phyloP scores from a whole-genome alignment of 2,329 filamentous ascomycete species.

The Clonostachys rosea region DNA sequence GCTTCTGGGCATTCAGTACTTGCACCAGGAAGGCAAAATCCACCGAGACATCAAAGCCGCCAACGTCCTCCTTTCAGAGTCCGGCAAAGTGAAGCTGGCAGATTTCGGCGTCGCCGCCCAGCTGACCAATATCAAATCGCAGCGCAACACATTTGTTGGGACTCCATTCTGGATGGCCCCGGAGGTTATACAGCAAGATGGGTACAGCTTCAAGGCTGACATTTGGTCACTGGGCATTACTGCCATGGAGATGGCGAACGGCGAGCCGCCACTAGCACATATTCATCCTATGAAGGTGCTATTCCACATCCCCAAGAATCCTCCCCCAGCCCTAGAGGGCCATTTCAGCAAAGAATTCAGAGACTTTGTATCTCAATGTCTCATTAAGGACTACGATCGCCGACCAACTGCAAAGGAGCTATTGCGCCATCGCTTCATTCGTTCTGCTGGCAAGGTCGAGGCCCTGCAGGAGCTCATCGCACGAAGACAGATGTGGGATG shows the following conservation, averaged over 20 bases:
- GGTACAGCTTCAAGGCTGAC: slow-evolving; percentile 82
- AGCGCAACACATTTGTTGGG: slow-evolving; percentile 94
- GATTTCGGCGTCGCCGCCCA: slow-evolving; percentile 98
- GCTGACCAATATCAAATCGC: slow-evolving; percentile 94
- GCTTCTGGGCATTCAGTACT: slow-evolving; percentile 83
- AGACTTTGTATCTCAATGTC: slow-evolving; percentile 85
- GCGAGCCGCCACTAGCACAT: slow-evolving; percentile 81
- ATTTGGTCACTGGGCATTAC: slow-evolving; percentile 93
- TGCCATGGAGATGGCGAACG: slow-evolving; percentile 82
- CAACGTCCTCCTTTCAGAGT: slow-evolving; percentile 87
- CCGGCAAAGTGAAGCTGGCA: slow-evolving; percentile 88
- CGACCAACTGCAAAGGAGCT: slow-evolving; percentile 83
- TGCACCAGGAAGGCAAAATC: slow-evolving; percentile 91
- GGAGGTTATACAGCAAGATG: slow-evolving; percentile 85
- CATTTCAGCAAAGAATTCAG: slow-evolving; percentile 87
- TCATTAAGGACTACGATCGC: slow-evolving; percentile 86
- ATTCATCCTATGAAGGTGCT: slow-evolving; percentile 93
- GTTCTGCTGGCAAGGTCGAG: slow-evolving; percentile 82
- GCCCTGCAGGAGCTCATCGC: slow-evolving; percentile 82
- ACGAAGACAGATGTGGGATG: slow-evolving; percentile 78
- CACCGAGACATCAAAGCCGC: slow-evolving; percentile 96
- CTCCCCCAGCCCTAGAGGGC: slow-evolving; percentile 79
- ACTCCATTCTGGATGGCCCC: slow-evolving; percentile 98
- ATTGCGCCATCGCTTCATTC: slow-evolving; percentile 83
- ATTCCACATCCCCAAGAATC: slow-evolving; percentile 85